These are phyloP conservation scores for cucumber (Cucumis sativus) DNA, from an alignment of 306 rosid species.

Conservation along the genomic window DNA sequence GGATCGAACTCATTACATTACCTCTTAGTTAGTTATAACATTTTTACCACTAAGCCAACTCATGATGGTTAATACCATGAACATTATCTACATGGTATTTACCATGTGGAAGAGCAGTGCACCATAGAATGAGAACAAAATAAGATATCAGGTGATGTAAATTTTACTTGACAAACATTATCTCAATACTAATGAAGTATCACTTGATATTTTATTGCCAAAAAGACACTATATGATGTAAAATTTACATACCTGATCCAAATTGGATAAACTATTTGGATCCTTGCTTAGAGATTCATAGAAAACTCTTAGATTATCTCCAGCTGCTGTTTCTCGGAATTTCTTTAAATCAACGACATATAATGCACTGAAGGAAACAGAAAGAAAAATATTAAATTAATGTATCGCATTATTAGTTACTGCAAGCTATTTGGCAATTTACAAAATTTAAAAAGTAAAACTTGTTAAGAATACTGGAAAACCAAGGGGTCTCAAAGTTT, in stretches of 20 bases:
- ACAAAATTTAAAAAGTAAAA: not conserved
- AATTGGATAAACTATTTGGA: constrained; percentile 87
- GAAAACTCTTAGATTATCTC: constrained; percentile 98
- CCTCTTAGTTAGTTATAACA: no score
- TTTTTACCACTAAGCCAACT: no score
- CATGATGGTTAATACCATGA: not conserved
- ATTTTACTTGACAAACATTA: not conserved
- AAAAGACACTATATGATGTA: not conserved
- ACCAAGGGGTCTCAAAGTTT: no score
- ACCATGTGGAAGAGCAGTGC: not conserved
- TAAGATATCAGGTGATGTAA: not conserved
- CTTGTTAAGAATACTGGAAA: no score
- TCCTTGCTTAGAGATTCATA: constrained; percentile 98
- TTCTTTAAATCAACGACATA: constrained; percentile 92
- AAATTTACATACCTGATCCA: constrained; percentile 74
- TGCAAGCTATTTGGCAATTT: not conserved
- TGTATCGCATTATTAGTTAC: not conserved
- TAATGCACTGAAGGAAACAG: constrained; percentile 58
- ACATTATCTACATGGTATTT: not conserved
- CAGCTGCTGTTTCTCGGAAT: constrained; percentile 95
- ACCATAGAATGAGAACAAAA: not conserved
- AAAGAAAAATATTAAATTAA: not conserved
- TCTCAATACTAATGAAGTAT: not conserved
- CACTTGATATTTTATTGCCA: not conserved
- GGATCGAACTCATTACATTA: no score